Evolutionary conservation across 495 filamentous ascomycete species (phyloP).

Genomic region (Penicillium atrosanguineum): DNA sequence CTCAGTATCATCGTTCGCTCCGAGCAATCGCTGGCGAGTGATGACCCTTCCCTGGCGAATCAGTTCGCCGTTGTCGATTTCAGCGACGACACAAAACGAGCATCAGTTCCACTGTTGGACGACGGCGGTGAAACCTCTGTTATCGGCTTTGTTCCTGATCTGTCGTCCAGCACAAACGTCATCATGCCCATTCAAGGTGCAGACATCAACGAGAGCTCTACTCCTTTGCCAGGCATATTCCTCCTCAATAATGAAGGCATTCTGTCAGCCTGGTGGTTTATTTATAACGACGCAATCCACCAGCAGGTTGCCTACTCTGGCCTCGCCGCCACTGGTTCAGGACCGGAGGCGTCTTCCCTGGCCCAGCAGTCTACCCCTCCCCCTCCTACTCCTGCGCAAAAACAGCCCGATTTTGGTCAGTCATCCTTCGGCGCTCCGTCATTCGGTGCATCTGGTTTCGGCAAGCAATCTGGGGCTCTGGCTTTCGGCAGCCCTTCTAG

Average conservation of each 20-base stretch:
- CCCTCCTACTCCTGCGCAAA: conserved; percentile 9
- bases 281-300: conserved; percentile 83
- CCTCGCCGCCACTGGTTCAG: conserved; percentile 49
- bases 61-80: conserved; percentile 72
- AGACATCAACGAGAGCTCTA: conserved; percentile 69
- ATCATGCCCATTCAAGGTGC: conserved; percentile 73
- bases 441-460: conserved; percentile 36
- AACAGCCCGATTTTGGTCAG: conserved; percentile 39
- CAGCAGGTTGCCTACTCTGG: conserved; percentile 69
- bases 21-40: conserved; percentile 58
- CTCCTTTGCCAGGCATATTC: conserved; percentile 82
- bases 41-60: conserved; percentile 57
- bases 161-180: conserved; percentile 78
- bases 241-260: conserved; percentile 88
- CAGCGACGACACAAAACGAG: conserved; percentile 73
- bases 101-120: conserved; percentile 73
- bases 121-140: conserved; percentile 68
- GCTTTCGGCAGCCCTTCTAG: conserved; percentile 41
- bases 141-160: conserved; percentile 77
- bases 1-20: conserved; percentile 75
- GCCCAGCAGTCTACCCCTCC: conserved; percentile 16
- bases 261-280: conserved; percentile 82
- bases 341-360: conserved; percentile 20
- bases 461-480: conserved; percentile 24
- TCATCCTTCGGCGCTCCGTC: conserved; percentile 40